These are phyloP conservation scores for Dimargaris xerosporica DNA, from an alignment of 192 early-diverging fungal genomes.

Conservation along the genomic window DNA sequence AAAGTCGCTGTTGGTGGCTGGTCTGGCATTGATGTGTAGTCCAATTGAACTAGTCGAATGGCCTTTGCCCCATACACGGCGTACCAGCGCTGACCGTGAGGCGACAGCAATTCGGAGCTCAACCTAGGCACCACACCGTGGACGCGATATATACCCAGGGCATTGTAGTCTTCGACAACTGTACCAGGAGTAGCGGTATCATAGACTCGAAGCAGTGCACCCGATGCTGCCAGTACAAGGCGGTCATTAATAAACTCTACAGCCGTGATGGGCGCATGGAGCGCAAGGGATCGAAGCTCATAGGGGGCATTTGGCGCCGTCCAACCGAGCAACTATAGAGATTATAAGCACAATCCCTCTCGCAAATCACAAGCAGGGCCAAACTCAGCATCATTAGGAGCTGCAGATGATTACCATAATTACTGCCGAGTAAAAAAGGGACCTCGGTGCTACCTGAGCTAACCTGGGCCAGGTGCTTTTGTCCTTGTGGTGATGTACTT, in stretches of 20 bases:
- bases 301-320: too few relatives aligned
- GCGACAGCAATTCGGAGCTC: too few relatives aligned
- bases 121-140: constrained; percentile 23
- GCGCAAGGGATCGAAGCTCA: neutral
- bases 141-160: constrained; percentile 22
- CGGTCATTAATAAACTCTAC: constrained; percentile 22
- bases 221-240: constrained; percentile 23
- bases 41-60: constrained; percentile 19
- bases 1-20: constrained; percentile 11
- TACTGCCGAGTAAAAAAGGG: too few relatives aligned
- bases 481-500: too few relatives aligned
- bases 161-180: neutral
- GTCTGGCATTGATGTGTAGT: neutral
- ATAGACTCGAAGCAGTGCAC: constrained; percentile 23
- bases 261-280: constrained; percentile 24
- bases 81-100: neutral
- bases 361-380: too few relatives aligned
- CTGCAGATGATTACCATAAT: too few relatives aligned
- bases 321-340: too few relatives aligned
- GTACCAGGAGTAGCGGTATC: constrained; percentile 13
- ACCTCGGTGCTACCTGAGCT: too few relatives aligned
- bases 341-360: too few relatives aligned
- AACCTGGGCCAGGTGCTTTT: too few relatives aligned
- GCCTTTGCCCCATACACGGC: constrained; percentile 35
- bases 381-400: too few relatives aligned